Conservation (phyloP, 2,329 filamentous ascomycete genomes). For the Cylindrodendrum hubeiense region DNA sequence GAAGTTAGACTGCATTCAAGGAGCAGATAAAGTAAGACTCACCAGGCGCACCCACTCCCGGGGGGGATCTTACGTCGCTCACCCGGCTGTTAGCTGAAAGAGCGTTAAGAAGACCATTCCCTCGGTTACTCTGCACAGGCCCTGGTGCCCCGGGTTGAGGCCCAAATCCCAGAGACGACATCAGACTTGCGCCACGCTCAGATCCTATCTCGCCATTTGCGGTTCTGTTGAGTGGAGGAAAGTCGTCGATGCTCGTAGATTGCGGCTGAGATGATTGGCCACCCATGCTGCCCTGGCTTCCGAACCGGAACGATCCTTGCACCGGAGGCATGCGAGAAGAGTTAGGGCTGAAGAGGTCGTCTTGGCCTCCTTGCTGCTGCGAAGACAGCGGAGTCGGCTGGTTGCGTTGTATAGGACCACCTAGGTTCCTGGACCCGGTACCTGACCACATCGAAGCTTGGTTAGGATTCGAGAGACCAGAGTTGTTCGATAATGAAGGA, state of each 20-base stretch:
- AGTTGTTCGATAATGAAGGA: slow-evolving; percentile 73
- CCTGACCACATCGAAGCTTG: slow-evolving; percentile 68
- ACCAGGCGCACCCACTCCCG: slow-evolving; percentile 55
- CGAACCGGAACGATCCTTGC: slow-evolving; percentile 68
- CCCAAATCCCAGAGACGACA: slow-evolving; percentile 67
- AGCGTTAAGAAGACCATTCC: slow-evolving; percentile 73
- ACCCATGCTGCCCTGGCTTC: slow-evolving; percentile 57
- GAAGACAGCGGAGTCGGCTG: slow-evolving; percentile 63
- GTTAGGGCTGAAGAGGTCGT: slow-evolving; percentile 57
- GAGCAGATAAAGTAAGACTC: slow-evolving; percentile 17
- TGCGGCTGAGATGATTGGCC: slow-evolving; percentile 61
- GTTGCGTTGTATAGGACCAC: slow-evolving; percentile 63
- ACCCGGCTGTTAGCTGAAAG: slow-evolving; percentile 70
- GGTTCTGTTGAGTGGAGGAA: slow-evolving; percentile 71
- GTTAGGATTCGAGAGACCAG: slow-evolving; percentile 63
- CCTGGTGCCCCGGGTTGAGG: slow-evolving; percentile 56
- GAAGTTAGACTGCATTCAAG: slow-evolving; percentile 38
- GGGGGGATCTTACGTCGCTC: slow-evolving; percentile 62
- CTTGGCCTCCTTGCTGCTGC: slow-evolving; percentile 65
- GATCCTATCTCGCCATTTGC: slow-evolving; percentile 69
- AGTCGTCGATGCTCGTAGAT: slow-evolving; percentile 67
- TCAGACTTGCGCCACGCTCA: slow-evolving; percentile 64
- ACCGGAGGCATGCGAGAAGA: slow-evolving; percentile 53
- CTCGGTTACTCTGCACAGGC: slow-evolving; percentile 58
- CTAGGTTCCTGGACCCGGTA: slow-evolving; percentile 61